These are phyloP conservation scores for Clarireedia paspali DNA, from an alignment of 2,329 filamentous ascomycete species.

Conservation along the genomic window DNA sequence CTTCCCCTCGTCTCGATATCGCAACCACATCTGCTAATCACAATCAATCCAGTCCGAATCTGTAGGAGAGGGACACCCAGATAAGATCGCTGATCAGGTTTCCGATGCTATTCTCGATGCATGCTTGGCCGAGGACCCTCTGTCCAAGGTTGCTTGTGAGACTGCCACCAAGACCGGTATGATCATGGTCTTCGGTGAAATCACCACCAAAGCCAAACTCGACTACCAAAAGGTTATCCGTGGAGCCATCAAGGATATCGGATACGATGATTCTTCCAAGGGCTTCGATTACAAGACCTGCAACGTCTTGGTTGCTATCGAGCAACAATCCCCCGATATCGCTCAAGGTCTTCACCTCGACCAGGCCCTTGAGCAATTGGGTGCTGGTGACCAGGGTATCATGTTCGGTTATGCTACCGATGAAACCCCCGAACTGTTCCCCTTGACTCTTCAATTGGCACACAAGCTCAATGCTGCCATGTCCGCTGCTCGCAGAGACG, in stretches of 20 bases:
- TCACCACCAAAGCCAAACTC: slow-evolving; percentile 89
- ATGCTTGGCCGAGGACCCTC: slow-evolving; percentile 86
- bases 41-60: slow-evolving; percentile 59
- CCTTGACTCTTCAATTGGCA: slow-evolving; percentile 85
- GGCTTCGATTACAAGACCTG: slow-evolving; percentile 99
- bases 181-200: slow-evolving; percentile 99
- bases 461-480: slow-evolving; percentile 97
- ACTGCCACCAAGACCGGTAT: slow-evolving; percentile 99
- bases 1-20: slow-evolving; percentile 6
- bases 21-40: slow-evolving; percentile 11
- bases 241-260: slow-evolving; percentile 92
- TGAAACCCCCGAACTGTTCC: slow-evolving; percentile 95
- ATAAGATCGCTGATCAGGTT: slow-evolving; percentile 98
- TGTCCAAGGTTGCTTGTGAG: slow-evolving; percentile 99
- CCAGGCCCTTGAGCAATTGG: slow-evolving; percentile 92
- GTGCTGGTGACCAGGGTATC: slow-evolving; percentile 99
- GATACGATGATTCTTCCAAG: slow-evolving; percentile 94
- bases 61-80: slow-evolving; percentile 84
- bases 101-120: slow-evolving; percentile 98
- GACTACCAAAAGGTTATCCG: slow-evolving; percentile 99
- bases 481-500: slow-evolving; percentile 80
- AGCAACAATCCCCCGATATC: slow-evolving; percentile 98
- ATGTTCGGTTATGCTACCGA: slow-evolving; percentile 99
- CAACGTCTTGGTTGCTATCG: slow-evolving; percentile 97
- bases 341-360: slow-evolving; percentile 99